A percentile compares a stretch with the other conserved stretches of the same genome.
phyloP scores from a whole-genome alignment of 257 asterid species.

The Solanum megistacrolobum region DNA sequence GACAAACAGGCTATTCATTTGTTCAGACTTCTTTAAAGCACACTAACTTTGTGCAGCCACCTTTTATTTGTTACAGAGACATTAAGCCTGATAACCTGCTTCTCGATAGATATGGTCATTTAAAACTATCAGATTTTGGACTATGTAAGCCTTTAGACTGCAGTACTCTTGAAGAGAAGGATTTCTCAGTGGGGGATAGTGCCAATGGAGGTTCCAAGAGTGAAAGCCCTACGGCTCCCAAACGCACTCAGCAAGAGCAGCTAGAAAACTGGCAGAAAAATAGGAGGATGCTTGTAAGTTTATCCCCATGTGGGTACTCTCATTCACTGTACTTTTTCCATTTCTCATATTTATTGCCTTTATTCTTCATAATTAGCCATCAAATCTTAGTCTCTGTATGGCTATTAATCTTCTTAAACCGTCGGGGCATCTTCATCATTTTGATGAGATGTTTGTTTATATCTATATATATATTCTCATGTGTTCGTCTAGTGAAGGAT shows the following conservation, averaged over 20 bases:
- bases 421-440: neutral
- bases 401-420: neutral
- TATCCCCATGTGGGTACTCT: neutral
- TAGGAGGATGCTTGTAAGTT: conserved; percentile 25
- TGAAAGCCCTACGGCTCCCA: conserved; percentile 11
- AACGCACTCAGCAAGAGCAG: conserved; percentile 24
- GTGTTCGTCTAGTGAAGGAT: neutral
- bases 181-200: conserved; percentile 29
- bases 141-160: conserved; percentile 49
- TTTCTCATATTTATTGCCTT: neutral
- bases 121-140: conserved; percentile 43
- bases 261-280: conserved; percentile 24
- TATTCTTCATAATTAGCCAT: neutral
- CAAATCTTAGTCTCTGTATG: neutral
- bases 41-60: neutral
- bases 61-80: conserved; percentile 23
- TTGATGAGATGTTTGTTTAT: neutral
- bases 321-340: neutral
- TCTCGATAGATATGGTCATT: conserved; percentile 43
- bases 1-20: neutral
- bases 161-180: conserved; percentile 28
- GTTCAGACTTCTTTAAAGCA: neutral
- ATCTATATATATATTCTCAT: neutral
- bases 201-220: conserved; percentile 2
- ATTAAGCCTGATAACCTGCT: conserved; percentile 46